Evolutionary conservation across 1,284 basidiomycete genomes (phyloP), one percentile per base, ranked within the genome.

Genomic region (Farysia itapuensis): DNA sequence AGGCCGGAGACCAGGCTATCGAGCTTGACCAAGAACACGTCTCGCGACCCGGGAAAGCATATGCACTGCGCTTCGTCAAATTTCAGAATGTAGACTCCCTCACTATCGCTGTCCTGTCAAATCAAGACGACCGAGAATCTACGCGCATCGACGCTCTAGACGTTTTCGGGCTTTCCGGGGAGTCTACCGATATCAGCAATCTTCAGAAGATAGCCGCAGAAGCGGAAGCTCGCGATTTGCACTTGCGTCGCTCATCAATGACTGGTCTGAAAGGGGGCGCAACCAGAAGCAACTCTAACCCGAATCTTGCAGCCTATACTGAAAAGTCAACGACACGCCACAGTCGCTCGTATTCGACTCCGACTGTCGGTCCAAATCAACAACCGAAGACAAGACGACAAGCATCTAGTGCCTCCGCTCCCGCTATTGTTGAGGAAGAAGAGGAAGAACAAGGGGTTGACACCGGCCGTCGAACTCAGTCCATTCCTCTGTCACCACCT

Each of bases 101-200:
- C 16, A 70, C 89, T 85, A 84, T 91, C 35, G 86, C 90, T 66
- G 83, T 91, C 19, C 82, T 82, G 46, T 84, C 84, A 19, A 90
- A 91, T 70, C 86, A 88, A 58, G 86, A 83, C 11, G 84, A 77
- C 30, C 84, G 84, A 38, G 86, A 89, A 35, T 83, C 84, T 63
- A 90, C 89, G 14, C 81, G 86, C 31, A 87, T 91, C 58, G 86
- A 90, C 74, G 83, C 80, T 19, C 79, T 91, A 40, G 88, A 91
- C 72, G 72, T 90, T 12, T 82, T 85, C 39, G 89, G 89, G 5
- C 68, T 82, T 15, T 80, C 84, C 6, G 80, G 83, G n/a, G 83
- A 84, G 83, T 85, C 68, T 38, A 85, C 81, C n/a, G 47, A 53
- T 34, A 67, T 67, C 50, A 54, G 48, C 39, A 50, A 61, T 37